Conservation (phyloP, 2,329 filamentous ascomycete species). For the Venturia pyrina region DNA sequence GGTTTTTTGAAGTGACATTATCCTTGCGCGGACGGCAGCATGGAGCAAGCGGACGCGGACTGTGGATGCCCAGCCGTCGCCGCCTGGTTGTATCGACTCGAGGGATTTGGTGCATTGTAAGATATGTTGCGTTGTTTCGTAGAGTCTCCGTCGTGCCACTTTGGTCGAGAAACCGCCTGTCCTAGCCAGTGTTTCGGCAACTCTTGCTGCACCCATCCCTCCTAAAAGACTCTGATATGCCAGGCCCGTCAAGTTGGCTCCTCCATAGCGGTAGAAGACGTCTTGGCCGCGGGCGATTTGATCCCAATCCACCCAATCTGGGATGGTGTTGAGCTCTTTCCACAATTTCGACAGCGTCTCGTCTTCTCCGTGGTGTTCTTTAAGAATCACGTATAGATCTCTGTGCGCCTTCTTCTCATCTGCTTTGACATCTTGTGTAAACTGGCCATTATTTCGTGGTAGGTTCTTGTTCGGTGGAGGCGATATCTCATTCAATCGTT, state of each 20-base stretch:
- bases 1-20: slow-evolving; percentile 47
- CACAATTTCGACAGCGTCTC: slow-evolving; percentile 49
- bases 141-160: slow-evolving; percentile 54
- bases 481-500: slow-evolving; percentile 52
- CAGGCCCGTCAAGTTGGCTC: slow-evolving; percentile 52
- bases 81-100: slow-evolving; percentile 56
- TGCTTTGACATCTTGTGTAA: slow-evolving; percentile 19
- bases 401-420: slow-evolving; percentile 28
- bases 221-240: slow-evolving; percentile 58
- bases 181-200: slow-evolving; percentile 63
- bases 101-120: slow-evolving; percentile 59
- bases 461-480: slow-evolving; percentile 24
- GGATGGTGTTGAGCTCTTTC: slow-evolving; percentile 55
- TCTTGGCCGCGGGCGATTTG: slow-evolving; percentile 66
- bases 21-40: slow-evolving; percentile 55
- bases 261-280: slow-evolving; percentile 68
- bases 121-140: slow-evolving; percentile 68
- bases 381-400: slow-evolving; percentile 55
- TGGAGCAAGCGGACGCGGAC: slow-evolving; percentile 61
- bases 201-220: slow-evolving; percentile 61
- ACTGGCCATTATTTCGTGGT: slow-evolving; percentile 15
- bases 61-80: slow-evolving; percentile 53
- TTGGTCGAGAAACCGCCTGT: slow-evolving; percentile 65
- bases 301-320: slow-evolving; percentile 68
- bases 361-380: slow-evolving; percentile 48